Evolutionary conservation across 2,329 filamentous ascomycete species (phyloP), one percentile per base, ranked within the genome.

Genomic region (Sporothrix brunneoviolacea): DNA sequence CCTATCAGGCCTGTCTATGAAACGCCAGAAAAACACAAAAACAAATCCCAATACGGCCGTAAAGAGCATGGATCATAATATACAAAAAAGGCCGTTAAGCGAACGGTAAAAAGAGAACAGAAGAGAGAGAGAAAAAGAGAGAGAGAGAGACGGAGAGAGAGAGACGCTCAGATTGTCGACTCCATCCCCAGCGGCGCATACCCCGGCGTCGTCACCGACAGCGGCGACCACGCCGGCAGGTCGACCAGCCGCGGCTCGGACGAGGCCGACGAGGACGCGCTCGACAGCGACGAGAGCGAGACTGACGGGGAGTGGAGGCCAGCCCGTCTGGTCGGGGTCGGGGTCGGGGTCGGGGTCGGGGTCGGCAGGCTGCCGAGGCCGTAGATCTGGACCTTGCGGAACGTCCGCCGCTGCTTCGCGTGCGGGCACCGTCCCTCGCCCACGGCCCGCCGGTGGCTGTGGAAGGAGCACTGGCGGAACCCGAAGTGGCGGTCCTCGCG

Each of bases 391-490:
- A 12, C 37, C 18, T 12, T 6, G 8, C 5, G 8, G 33, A 32
- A 22, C 37, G 24, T 4, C 30, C 21, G 36, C 40, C 28, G 28
- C 22, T 40, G 42, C 16, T 37, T n/a, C 21, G 33, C 19, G 57
- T 79, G 72, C 13, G 76, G 77, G 53, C 78, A 82, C n/a, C 64
- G 64, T 5, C 70, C 70, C 62, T 82, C 72, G 18, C 76, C 77
- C 30, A 79, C 75, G 8, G 68, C 64, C 4, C 74, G 70, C 18
- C 78, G 70, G 58, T 82, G 78, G 33, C 74, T 78, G 61, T 82
- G 78, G 58, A 82, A 82, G 12, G 76, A 78, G 61, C 78, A 82
- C 62, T 78, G 75, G 21, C 78, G 70, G 61, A 80, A 82, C n/a
- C 77, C 78, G 58, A 80, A 80, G 46, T 74, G 68, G 32, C 77